A percentile compares a stretch with the other conserved stretches of the same genome.
phyloP scores from a whole-genome alignment of 352 stramenopile genomes.

The Globisporangium emineosum region DNA sequence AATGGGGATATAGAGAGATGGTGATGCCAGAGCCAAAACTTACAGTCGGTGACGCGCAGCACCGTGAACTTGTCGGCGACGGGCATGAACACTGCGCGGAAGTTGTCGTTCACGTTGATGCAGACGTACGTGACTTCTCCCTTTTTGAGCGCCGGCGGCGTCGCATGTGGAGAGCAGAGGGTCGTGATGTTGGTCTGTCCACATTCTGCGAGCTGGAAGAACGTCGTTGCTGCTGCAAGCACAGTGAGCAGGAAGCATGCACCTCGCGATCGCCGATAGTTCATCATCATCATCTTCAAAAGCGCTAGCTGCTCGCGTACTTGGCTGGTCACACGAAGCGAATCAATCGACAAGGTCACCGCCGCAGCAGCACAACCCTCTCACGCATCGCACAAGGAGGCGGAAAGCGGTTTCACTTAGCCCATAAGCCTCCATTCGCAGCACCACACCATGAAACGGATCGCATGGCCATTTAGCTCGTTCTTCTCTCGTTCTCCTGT shows the following conservation, averaged over 20 bases:
- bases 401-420: neutral
- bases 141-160: constrained; percentile 49
- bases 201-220: constrained; percentile 11
- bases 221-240: neutral
- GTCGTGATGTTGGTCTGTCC: constrained; percentile 53
- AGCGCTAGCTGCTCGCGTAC: neutral
- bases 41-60: constrained; percentile 71
- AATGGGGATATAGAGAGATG: neutral
- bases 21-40: constrained; percentile 11
- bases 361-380: neutral
- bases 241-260: neutral
- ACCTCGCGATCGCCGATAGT: neutral
- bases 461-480: neutral
- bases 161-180: constrained; percentile 55
- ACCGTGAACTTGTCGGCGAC: constrained; percentile 77
- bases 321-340: neutral
- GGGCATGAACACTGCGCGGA: constrained; percentile 72
- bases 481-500: neutral
- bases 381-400: no score
- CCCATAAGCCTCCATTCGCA: neutral
- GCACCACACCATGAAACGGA: neutral
- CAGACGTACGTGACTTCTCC: constrained; percentile 67
- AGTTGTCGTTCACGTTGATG: constrained; percentile 75
- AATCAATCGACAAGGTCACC: neutral
- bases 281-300: neutral